Conservation (phyloP, 1,284 basidiomycete genomes). For the Puccinia brachypodii region DNA sequence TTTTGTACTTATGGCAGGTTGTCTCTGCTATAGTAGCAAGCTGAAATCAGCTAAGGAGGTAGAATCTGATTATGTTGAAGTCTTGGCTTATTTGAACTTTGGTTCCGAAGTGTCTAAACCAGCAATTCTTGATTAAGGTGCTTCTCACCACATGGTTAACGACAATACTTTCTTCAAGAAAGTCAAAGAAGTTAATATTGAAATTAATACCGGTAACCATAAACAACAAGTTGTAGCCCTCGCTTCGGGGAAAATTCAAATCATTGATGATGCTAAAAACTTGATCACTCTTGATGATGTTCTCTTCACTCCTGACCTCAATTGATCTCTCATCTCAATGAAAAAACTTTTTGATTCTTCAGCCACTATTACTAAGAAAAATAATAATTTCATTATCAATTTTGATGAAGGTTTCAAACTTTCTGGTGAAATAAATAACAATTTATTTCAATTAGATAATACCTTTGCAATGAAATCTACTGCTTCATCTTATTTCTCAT, state of each 20-base stretch:
- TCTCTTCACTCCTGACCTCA: not conserved
- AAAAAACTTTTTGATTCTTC: not conserved
- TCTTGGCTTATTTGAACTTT: not conserved
- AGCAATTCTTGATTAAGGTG: not conserved
- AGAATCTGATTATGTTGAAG: not conserved
- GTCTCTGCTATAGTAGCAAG: too few species aligned
- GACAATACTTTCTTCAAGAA: not conserved
- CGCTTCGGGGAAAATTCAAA: not conserved
- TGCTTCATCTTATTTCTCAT: not conserved
- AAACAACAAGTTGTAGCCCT: not conserved
- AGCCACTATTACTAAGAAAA: not conserved
- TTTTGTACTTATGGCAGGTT: too few species aligned
- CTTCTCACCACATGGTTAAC: constrained; percentile 16
- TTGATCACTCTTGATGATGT: not conserved
- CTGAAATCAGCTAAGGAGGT: too few species aligned
- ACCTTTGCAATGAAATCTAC: not conserved
- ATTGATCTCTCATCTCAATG: not conserved
- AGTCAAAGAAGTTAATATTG: not conserved
- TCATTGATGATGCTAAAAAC: not conserved
- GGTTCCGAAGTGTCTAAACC: not conserved
- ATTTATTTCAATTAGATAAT: not conserved
- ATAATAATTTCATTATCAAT: not conserved
- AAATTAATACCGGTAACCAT: not conserved
- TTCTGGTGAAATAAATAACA: not conserved
- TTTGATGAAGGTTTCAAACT: not conserved